Evolutionary conservation across 1,284 basidiomycete species (phyloP), one percentile per base, ranked within the genome.

Genomic region (Pseudozyma hubeiensis): DNA sequence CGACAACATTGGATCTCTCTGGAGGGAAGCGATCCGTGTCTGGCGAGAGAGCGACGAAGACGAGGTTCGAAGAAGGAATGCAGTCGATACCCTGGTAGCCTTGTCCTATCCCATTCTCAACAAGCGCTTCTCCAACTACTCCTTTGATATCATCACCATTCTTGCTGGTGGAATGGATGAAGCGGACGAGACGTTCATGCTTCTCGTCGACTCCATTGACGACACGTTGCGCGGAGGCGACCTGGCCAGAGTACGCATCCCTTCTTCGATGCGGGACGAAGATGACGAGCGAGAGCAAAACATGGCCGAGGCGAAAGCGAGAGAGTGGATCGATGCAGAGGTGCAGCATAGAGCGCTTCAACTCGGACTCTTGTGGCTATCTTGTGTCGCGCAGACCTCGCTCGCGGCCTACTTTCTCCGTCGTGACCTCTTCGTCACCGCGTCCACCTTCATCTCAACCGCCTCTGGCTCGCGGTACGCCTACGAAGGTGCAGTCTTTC

Each of bases 151-250:
- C 52, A 79, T 82, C 48, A 66, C 68, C 24, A 61, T 82, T 44
- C 67, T 82, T 43, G 81, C 80, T 2, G 78, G 78, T 1, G 75
- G 80, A n/a, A 82, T 82, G 78, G 77, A 79, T 16, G 81, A 82
- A 16, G 80, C 80, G 16, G 81, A 82, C 50, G 79, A 81, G 7
- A 73, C 80, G 41, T 82, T 82, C 30, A 77, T 58, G 19, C 54
- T 67, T 13, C 74, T 82, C 14, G 77, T 82, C 34, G 67, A 70
- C 34, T 72, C 75, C 0, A 73, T 82, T 40, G 70, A 81, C 46
- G 62, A 72, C 40, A 75, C 77, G 0, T 49, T 81, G 10, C 74
- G 75, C 5, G 74, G 75, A 34, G 72, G 67, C 8, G 58, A 62
- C 30, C 60, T 66, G 5, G 70, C 64, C 1, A 51, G 64, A 14